Evolutionary conservation across 176 grass and related monocot genomes (phyloP).

Genomic region (Tillandsia leiboldiana): DNA sequence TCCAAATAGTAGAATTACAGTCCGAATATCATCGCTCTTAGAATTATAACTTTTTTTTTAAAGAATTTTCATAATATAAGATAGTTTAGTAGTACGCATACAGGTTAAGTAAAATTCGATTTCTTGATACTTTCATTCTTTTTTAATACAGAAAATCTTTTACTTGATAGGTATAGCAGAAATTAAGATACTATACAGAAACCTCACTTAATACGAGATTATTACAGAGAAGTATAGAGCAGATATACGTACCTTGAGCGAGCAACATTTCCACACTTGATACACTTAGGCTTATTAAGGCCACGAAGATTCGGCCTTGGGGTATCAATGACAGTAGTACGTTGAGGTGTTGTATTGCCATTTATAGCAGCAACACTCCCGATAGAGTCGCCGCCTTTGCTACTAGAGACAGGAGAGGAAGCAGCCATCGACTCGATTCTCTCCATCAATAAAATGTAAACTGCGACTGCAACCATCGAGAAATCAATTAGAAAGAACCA

Average conservation of each 20-base stretch:
- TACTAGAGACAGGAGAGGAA: conserved; percentile 32
- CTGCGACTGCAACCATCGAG: not conserved
- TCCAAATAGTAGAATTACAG: too few species aligned
- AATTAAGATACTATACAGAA: not conserved
- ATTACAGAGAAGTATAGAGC: not conserved
- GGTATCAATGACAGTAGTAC: conserved; percentile 44
- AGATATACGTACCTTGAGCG: conserved; percentile 61
- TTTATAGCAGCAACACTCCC: conserved; percentile 22
- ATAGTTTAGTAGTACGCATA: too few species aligned
- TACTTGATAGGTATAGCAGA: too few species aligned
- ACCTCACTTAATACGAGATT: not conserved
- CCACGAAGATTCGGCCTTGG: conserved; percentile 77
- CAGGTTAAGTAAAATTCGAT: too few species aligned
- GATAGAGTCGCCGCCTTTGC: conserved; percentile 24
- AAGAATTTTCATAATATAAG: too few species aligned
- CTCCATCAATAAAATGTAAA: not conserved
- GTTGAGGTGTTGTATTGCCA: conserved; percentile 54
- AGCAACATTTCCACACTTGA: conserved; percentile 89
- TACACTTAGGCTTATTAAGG: conserved; percentile 92
- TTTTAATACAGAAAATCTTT: too few species aligned
- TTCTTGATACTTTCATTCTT: too few species aligned
- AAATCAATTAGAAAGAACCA: not conserved
- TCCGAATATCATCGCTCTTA: too few species aligned
- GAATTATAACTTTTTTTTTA: too few species aligned
- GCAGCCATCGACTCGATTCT: conserved; percentile 21